These are phyloP conservation scores for Fusarium guadeloupense DNA, from an alignment of 2,329 filamentous ascomycete species.

Conservation along the genomic window DNA sequence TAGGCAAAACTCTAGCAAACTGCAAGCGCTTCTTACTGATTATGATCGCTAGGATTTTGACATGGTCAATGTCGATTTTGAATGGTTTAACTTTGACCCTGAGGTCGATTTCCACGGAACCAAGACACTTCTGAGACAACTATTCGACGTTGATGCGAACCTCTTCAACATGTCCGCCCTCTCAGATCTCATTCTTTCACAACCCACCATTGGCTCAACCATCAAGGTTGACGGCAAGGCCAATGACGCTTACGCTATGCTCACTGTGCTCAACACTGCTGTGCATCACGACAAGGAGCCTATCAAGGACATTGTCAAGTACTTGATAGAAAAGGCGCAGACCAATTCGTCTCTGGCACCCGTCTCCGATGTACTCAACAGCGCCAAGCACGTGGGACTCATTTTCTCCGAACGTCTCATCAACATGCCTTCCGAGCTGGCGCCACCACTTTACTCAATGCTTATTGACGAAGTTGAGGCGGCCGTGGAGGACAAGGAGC, in stretches of 20 bases:
- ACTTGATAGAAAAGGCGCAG: slow-evolving; percentile 69
- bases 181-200: slow-evolving; percentile 84
- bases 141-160: slow-evolving; percentile 87
- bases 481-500: slow-evolving; percentile 89
- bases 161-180: slow-evolving; percentile 89
- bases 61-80: slow-evolving; percentile 94
- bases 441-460: slow-evolving; percentile 95
- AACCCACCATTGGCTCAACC: slow-evolving; percentile 89
- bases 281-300: slow-evolving; percentile 80
- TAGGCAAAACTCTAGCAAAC: slow-evolving; percentile 42
- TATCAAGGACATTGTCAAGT: slow-evolving; percentile 75
- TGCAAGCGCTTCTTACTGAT: slow-evolving; percentile 21
- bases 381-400: slow-evolving; percentile 75
- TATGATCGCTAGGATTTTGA: slow-evolving; percentile 77
- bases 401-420: slow-evolving; percentile 93
- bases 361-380: slow-evolving; percentile 65
- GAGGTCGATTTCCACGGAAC: slow-evolving; percentile 94
- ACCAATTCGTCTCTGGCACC: slow-evolving; percentile 64
- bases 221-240: slow-evolving; percentile 98
- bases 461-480: slow-evolving; percentile 89
- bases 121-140: slow-evolving; percentile 87
- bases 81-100: slow-evolving; percentile 96
- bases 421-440: slow-evolving; percentile 94
- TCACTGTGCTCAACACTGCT: slow-evolving; percentile 85
- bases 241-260: slow-evolving; percentile 89